Evolutionary conservation across 2,329 filamentous ascomycete species (phyloP), one percentile per base, ranked within the genome.

Genomic region (Colletotrichum caudatum): DNA sequence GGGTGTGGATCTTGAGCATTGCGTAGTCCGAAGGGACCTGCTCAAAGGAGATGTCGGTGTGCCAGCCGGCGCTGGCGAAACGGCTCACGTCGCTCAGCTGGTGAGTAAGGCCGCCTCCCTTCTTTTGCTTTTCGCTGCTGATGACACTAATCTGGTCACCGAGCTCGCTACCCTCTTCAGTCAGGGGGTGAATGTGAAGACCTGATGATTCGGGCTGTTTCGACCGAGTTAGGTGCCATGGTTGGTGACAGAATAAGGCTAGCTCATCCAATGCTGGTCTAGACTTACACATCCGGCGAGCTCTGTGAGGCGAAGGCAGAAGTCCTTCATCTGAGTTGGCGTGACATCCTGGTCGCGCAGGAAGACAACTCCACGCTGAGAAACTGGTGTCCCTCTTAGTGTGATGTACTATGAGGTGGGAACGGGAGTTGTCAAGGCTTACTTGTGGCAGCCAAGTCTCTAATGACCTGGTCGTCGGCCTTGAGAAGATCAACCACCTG

Each of bases 141-240:
- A 90, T 89, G 65, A 89, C 85, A 66, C 83, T 86, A 73, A 90
- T 85, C 76, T 90, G 83, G 75, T 88, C 86, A 46, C 86, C 85
- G 0, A 87, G 80, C 74, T 89, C 85, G 68, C 83, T 85, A 26
- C 82, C 83, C 73, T 86, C 84, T 71, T 88, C 85, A 0, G 84
- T 85, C 35, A 89, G 75, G 7, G 88, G 87, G 73, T 89, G 88
- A 9, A 88, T 83, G 69, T 89, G 87, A 33, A 90, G 80, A 2
- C 81, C 80, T 1, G 87, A 88, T 2, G 82, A 83, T 46, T 80
- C 75, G 23, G 87, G 87, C 78, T 82, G 61, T 64, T 46, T 33
- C 14, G 62, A 18, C 46, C 54, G 65, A 35, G 69, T 72, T 56
- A 72, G 69, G 20, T 20, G 33, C 12, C 53, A 6, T 16, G 56